Base-by-base conservation (phyloP, 2,329 filamentous ascomycete species). In the Colletotrichum camelliae region DNA sequence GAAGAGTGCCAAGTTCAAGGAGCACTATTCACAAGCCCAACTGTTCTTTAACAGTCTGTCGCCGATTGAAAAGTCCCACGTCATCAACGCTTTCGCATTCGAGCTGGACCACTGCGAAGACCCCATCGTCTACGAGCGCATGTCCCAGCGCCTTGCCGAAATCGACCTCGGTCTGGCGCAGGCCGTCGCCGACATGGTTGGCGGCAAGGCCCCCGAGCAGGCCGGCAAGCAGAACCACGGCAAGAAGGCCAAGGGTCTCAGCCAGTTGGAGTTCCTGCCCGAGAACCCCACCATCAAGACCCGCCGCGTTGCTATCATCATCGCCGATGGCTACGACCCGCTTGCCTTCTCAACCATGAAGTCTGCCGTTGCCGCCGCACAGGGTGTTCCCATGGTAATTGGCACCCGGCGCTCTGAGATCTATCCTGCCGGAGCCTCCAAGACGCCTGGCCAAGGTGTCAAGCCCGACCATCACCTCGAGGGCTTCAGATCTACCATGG, bases 71-170 rank as follows among this genome's bases (percentile, higher is more conserved):
- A 92, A 94, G 84, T 80, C 81, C 15, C 93, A 95, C 81, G 84
- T 94, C 18, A 85, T 87, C 33, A 86, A 86, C 43, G 91, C 93
- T 0, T 88, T 95, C 13, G 87, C 87, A 4, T 95, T 95, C 80
- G 94, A 95, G 84, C 87, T 97, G 1, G 94, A 96, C 80, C 94
- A 96, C 83, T 97, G 95, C 81, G 94, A 96, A 27, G 95, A 97
- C 57, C 91, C 93, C 0, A 83, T 94, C 12, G 94, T 97, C 0
- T 96, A 96, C 83, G 90, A 93, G 77, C 90, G 93, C 33, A 89
- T 96, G 83, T 90, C 90, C 1, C 84, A 92, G 77, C 91, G 94
- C 2, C 87, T 97, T 0, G 88, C 91, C 2, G 93, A 96, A 48
- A 95, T 97, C 68, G 93, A 96, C 74, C 85, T 95, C 0, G 87